Evolutionary conservation across 1,139 yeast genomes (phyloP).

Genomic region (Diutina neorugosa): DNA sequence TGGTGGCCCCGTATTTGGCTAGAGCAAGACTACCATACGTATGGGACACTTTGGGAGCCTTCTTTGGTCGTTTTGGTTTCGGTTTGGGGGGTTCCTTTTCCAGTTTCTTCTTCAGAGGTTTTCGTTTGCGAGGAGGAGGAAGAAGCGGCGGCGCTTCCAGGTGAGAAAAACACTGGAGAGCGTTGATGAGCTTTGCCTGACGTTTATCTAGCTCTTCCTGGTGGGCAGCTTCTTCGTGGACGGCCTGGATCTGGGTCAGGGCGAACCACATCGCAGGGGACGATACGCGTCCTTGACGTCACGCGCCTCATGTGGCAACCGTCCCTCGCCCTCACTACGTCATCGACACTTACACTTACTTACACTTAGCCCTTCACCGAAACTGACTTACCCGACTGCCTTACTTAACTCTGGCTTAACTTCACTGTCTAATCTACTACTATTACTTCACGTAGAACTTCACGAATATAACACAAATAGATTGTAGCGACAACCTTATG

Average conservation of each 20-base stretch:
- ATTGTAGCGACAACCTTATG: no score
- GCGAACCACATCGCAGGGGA: neutral
- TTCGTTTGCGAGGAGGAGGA: neutral
- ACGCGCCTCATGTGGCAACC: neutral
- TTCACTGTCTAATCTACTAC: no score
- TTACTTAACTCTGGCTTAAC: no score
- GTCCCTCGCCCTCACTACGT: no score
- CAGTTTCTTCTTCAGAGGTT: neutral
- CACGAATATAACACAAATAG: no score
- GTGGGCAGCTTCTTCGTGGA: neutral
- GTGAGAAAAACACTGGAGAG: neutral
- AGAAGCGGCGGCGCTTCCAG: neutral
- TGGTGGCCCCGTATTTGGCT: neutral
- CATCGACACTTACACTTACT: no score
- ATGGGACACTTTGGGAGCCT: neutral
- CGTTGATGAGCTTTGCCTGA: neutral
- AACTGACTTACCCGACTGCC: no score
- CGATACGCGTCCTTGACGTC: neutral
- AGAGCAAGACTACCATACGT: neutral
- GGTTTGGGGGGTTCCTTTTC: neutral
- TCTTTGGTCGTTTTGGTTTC: neutral
- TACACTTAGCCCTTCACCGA: no score
- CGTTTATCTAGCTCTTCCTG: neutral
- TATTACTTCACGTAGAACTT: no score
- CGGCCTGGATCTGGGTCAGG: constrained; percentile 4